Evolutionary conservation across 768 basidiomycete genomes (phyloP).

Genomic region (Favolaschia claudopus): DNA sequence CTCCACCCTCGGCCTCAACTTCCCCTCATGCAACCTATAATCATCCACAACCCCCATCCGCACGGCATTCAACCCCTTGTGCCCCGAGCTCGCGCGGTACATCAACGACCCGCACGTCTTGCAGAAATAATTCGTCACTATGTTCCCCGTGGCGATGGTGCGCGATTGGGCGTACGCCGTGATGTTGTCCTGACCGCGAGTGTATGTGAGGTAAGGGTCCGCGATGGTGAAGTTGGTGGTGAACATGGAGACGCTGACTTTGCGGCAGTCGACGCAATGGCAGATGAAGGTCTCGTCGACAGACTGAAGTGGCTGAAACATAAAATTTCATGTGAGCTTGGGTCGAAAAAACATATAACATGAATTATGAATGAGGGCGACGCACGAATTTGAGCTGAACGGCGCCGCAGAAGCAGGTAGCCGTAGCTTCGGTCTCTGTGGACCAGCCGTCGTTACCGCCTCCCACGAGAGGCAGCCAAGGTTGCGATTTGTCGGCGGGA

Average conservation of each 20-base stretch:
- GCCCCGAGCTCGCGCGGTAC: constrained; percentile 10
- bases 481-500: too few relatives aligned
- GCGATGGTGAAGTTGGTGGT: neutral
- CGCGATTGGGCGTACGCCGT: neutral
- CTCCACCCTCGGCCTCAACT: constrained; percentile 14
- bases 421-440: too few relatives aligned
- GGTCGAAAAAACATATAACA: neutral
- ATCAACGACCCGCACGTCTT: constrained; percentile 12
- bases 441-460: too few relatives aligned
- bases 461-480: too few relatives aligned
- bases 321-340: neutral
- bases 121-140: constrained; percentile 15
- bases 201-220: constrained; percentile 1
- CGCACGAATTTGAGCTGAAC: constrained; percentile 15
- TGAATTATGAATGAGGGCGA: neutral
- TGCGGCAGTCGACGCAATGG: constrained; percentile 16
- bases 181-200: constrained; percentile 6
- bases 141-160: constrained; percentile 5
- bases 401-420: constrained; percentile 17
- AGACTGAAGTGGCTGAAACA: constrained; percentile 8
- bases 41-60: constrained; percentile 18
- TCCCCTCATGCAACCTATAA: constrained; percentile 15
- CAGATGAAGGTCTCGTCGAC: constrained; percentile 6
- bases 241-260: constrained; percentile 12
- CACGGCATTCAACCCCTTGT: neutral